Evolutionary conservation across 208 protist genomes (phyloP), one percentile per base, ranked within the genome.

Genomic region (Naegleria lovaniensis): DNA sequence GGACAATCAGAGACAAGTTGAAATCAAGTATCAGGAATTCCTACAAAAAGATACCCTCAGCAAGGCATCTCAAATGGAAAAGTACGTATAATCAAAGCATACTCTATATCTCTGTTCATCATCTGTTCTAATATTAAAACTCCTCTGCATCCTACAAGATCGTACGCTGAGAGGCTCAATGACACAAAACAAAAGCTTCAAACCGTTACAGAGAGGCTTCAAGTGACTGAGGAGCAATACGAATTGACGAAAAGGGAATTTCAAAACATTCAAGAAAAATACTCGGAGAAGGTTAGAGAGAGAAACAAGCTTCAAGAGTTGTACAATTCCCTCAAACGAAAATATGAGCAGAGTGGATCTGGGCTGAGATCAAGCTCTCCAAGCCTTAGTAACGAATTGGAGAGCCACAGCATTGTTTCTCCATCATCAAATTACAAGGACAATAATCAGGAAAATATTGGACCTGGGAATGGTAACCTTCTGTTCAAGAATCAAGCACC

Each of bases 1-100:
- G 83, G 83, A 52, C 22, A 51, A 51, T 29, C 83, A 87, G 43
- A 41, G 33, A 51, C 29, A 87, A 33, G 33, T 87, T 51, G 83
- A 87, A 38, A 87, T 87, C 38, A 87, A 87, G 15, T 87, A 87
- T n/a, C 83, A 87, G 15, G 22, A 87, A 39, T 51, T 51, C 15
- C 33, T 51, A 11, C 41, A 51, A 1, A 87, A 51, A n/a, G 83
- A 87, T 29, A 22, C 19, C 13, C 5, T 51, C 11, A 48, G 9
- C 83, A 87, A 38, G 9, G 40, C 22, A 51, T 25, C 15, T 0
- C 83, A 87, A 38, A 87, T 51, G 83, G 40, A 87, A 87, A 87
- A 51, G 83, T 87, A 87, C 11, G 83, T 87, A 38, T 51, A 43
- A 16, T 48, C 15, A 15, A 58, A 19, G 5, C 15, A 5, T 19